Base-by-base conservation (phyloP, 1,284 basidiomycete species). In the Marasmius oreades region DNA sequence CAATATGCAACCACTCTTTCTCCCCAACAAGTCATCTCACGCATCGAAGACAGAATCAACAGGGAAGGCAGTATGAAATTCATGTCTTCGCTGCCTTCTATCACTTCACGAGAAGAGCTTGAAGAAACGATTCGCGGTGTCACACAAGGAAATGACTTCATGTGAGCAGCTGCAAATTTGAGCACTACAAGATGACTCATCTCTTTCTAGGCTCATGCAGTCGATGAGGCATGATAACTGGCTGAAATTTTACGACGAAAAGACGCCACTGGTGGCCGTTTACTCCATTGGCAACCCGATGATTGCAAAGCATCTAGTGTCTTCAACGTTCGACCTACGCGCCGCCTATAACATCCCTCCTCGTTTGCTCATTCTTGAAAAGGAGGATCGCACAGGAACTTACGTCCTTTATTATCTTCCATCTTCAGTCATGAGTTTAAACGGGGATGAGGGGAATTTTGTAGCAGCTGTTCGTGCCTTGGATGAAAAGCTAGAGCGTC, bases 261-360 rank as follows among this genome's bases (percentile, higher is more conserved):
- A 57, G 10, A 64, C 66, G 37, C 76, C 75, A 8, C 63, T 67
- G 23, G 69, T 74, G 1, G 63, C 70, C 37, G 66, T 75, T 7
- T 83, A 83, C 65, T 75, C 71, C 20, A 71, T 82, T 53, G 82
- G 82, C 6, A 84, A 84, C 65, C 82, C 82, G 5, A 62, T 81
- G 48, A 67, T 80, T 55, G 82, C 81, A 0, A 31, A 10, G 10
- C 28, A 31, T 10, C 73, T 78, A 56, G 69, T 66, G 1, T 75
- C 84, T 62, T 59, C 84, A 54, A 63, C 68, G 52, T 66, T 75
- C 59, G 79, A 82, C 55, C 63, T 76, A 31, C 69, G 69, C 20
- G 73, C 73, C 0, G 78, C 72, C 2, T 68, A 75, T 44, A 70
- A 76, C 62, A 71, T 84, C 20, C 82, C 82, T 0, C 78, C 73